Evolutionary conservation across 2,329 filamentous ascomycete species (phyloP).

Genomic region (Aspergillus ruber): DNA sequence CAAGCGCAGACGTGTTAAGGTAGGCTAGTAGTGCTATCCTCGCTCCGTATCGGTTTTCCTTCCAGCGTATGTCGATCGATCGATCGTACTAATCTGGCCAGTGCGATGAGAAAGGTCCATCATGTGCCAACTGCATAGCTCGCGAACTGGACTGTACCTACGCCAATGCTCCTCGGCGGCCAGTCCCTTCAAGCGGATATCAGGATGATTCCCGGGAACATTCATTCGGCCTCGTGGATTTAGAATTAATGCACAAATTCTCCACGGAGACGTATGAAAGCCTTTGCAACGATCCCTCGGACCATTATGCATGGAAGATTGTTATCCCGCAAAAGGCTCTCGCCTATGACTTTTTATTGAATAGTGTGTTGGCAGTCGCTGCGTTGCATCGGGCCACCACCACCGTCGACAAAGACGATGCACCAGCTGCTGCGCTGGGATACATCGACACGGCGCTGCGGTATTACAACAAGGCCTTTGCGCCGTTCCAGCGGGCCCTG

Average conservation of each 20-base stretch:
- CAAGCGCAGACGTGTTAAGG: conserved; percentile 38
- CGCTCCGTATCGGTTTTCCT: no score
- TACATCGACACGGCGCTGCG: conserved; percentile 33
- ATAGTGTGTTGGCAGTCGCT: conserved; percentile 35
- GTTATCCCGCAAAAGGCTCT: conserved; percentile 35
- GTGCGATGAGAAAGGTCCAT: conserved; percentile 35
- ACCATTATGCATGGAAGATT: conserved; percentile 34
- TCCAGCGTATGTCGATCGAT: background rate
- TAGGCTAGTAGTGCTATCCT: conserved; percentile 9
- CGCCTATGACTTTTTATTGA: conserved; percentile 36
- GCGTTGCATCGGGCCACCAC: conserved; percentile 35
- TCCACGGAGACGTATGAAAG: conserved; percentile 42
- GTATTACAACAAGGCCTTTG: conserved; percentile 29
- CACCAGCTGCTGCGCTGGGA: conserved; percentile 22
- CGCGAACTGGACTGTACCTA: conserved; percentile 29
- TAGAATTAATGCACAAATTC: conserved; percentile 50
- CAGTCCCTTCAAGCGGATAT: background rate
- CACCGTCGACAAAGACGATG: conserved; percentile 2
- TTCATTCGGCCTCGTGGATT: conserved; percentile 28
- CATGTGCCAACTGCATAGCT: conserved; percentile 33
- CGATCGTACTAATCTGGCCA: conserved; percentile 7
- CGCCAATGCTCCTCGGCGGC: background rate
- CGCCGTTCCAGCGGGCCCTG: conserved; percentile 28
- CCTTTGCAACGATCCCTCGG: conserved; percentile 26
- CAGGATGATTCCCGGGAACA: background rate